Conservation (phyloP, 148 eudicot species). For the Heliamphora exappendiculata region DNA sequence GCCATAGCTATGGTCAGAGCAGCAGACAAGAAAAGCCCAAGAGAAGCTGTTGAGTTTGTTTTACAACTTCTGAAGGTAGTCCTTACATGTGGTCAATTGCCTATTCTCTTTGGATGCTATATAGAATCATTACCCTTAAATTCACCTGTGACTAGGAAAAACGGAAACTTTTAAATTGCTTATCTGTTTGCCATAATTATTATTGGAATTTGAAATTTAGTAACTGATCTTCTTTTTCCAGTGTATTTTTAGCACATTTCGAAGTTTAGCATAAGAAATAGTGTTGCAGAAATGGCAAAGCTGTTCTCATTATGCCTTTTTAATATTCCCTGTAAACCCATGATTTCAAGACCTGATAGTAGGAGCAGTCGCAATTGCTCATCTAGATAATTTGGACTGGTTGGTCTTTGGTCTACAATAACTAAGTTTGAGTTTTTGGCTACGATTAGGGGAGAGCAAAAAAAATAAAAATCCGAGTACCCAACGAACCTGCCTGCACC, state of each 20-base stretch:
- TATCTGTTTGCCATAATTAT: neutral
- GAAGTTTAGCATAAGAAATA: neutral
- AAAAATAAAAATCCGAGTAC: too few relatives aligned
- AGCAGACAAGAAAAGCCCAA: slow-evolving; percentile 80
- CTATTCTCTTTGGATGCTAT: neutral
- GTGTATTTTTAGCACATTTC: neutral
- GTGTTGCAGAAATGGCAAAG: neutral
- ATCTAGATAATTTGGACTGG: neutral
- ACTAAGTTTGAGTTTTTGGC: neutral
- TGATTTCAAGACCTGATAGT: neutral
- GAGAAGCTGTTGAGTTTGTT: slow-evolving; percentile 96
- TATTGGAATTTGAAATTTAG: neutral
- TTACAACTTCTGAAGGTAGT: slow-evolving; percentile 86
- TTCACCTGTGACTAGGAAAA: neutral
- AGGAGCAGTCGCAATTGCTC: neutral
- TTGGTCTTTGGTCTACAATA: neutral
- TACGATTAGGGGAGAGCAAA: too few relatives aligned
- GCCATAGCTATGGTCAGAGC: slow-evolving; percentile 84
- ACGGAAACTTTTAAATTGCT: neutral
- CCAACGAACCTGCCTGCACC: too few relatives aligned
- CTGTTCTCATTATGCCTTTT: neutral
- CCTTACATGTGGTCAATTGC: neutral
- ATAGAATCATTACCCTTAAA: neutral
- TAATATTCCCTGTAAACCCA: neutral
- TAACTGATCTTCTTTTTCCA: neutral